Evolutionary conservation across 805 yeast genomes (phyloP).

Genomic region (Candida cerambycidarum): DNA sequence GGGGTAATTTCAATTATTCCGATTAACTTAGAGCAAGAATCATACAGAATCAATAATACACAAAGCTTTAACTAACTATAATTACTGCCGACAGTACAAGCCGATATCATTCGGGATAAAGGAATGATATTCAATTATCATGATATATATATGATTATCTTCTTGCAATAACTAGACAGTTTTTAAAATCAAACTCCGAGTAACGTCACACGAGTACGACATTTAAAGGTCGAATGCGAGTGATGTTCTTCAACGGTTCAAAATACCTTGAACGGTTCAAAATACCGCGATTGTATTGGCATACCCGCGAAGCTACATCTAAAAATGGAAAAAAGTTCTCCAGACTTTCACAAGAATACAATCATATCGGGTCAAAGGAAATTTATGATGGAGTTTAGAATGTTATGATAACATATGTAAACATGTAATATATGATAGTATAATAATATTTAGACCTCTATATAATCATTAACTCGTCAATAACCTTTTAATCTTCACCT

Average conservation of each 20-base stretch:
- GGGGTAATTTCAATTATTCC: conserved; percentile 4
- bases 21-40: conserved; percentile 1
- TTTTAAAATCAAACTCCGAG: neutral
- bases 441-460: too few relatives aligned
- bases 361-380: conserved; percentile 1
- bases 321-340: neutral
- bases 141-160: too few relatives aligned
- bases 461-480: too few relatives aligned
- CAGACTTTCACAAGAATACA: conserved; percentile 8
- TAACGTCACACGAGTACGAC: conserved; percentile 1
- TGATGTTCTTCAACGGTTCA: neutral
- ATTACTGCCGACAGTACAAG: too few relatives aligned
- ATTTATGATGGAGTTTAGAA: conserved; percentile 1
- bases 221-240: neutral
- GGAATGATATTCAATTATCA: too few relatives aligned
- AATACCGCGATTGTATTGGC: neutral
- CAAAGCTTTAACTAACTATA: too few relatives aligned
- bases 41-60: too few relatives aligned
- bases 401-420: neutral
- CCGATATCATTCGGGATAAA: too few relatives aligned
- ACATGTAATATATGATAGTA: too few relatives aligned
- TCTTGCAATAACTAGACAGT: too few relatives aligned
- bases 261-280: neutral
- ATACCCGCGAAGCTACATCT: neutral
- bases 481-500: too few relatives aligned